Base-by-base conservation (phyloP, 2,329 filamentous ascomycete genomes). In the Sclerotiophoma versabilis region DNA sequence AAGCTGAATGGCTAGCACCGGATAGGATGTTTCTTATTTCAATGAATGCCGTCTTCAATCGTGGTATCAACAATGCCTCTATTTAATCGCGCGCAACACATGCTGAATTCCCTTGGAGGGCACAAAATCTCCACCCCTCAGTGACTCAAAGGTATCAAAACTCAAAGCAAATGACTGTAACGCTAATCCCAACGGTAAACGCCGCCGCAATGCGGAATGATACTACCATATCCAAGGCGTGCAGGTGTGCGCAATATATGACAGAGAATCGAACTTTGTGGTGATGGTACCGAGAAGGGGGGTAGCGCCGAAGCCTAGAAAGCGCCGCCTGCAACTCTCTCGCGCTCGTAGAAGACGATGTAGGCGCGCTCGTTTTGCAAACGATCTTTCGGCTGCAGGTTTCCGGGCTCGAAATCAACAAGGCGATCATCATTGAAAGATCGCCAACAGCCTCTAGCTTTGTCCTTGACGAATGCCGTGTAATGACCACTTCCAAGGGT, bases 401-500 rank as follows among this genome's bases (percentile, higher is more conserved):
- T 78, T 5, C 77, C 78, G 0, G 86, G 85, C 61, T 84, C 80
- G 54, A 87, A 84, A 57, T 87, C 84, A 3, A 71, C 76, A 11
- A 81, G 76, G 49, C 65, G 62, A 23, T 74, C 70, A 33, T 88
- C 86, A 60, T 88, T 86, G 61, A 85, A 88, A 39, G 80, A 80
- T 25, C 84, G 77, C 86, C 86, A 88, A 55, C 80, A 81, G 22
- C 80, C 79, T 23, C 83, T 77, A 26, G 79, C 73, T 34, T 70
- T 72, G 55, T 82, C 80, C 49, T 76, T 78, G 37, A 78, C 77
- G 23, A 89, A 86, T 3, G 87, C 83, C 47, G 88, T 87, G 73
- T 97, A 97, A 75, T 97, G 93, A 0, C 93, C 93, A 44, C 84
- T 85, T 30, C 85, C 84, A 46, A 90, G 80, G 1, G 82, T 86